These are phyloP conservation scores for Gracilariopsis chorda DNA, from an alignment of 23 red algal genomes.

Conservation along the genomic window DNA sequence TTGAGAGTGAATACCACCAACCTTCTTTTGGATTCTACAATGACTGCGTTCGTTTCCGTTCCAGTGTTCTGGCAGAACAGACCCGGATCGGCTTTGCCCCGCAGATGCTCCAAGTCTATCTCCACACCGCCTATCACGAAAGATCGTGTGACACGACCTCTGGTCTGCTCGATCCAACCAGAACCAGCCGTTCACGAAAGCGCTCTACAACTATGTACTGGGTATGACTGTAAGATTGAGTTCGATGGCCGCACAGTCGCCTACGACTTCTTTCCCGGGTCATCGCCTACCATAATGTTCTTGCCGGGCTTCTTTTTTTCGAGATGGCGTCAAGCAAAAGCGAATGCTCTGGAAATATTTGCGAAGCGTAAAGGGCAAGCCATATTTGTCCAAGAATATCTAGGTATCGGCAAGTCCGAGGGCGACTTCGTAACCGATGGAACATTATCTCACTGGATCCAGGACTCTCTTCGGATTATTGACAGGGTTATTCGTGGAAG, in stretches of 20 bases:
- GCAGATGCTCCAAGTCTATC: not conserved
- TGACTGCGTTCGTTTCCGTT: not conserved
- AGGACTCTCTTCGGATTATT: conserved; percentile 64
- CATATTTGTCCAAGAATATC: conserved; percentile 87
- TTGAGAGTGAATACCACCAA: too few species aligned
- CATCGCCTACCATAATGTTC: conserved; percentile 78
- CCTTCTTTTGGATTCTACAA: too few species aligned
- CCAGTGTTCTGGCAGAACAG: not conserved
- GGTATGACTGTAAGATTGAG: not conserved
- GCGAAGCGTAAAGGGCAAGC: conserved; percentile 70
- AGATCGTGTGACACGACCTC: not conserved
- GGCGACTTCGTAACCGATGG: conserved; percentile 89
- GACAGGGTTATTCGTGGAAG: conserved; percentile 57
- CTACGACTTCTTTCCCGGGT: conserved; percentile 82
- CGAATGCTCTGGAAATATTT: conserved; percentile 77
- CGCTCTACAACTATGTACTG: not conserved
- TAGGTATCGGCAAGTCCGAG: conserved; percentile 74
- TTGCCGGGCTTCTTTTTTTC: conserved; percentile 87
- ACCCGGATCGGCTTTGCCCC: not conserved
- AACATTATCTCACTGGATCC: conserved; percentile 80
- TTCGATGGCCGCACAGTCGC: conserved; percentile 59
- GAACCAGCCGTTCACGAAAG: not conserved
- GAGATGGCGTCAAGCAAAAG: conserved; percentile 75
- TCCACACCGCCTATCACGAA: too few species aligned
- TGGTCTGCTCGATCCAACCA: not conserved